Conservation (phyloP, 305 asterid genomes). For the Withania somnifera region DNA sequence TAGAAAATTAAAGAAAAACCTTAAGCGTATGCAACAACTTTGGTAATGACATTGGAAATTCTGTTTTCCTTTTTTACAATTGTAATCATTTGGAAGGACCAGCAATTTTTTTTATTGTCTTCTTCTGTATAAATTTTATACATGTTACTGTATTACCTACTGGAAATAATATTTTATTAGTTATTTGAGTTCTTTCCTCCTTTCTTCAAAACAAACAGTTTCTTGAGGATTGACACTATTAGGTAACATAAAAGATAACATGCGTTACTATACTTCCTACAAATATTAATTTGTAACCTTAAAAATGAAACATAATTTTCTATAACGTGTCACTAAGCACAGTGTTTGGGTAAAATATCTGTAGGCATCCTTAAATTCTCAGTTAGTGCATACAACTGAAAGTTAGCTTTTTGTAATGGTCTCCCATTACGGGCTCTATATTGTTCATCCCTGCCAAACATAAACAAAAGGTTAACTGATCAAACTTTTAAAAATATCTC, state of each 20-base stretch:
- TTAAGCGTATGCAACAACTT: background rate
- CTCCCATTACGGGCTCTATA: background rate
- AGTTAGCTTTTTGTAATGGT: background rate
- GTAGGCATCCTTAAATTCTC: background rate
- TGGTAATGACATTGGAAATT: background rate
- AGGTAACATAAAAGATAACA: background rate
- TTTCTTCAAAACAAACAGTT: background rate
- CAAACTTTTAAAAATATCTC: background rate
- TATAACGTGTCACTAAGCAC: background rate
- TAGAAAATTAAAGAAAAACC: background rate
- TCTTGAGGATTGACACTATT: background rate
- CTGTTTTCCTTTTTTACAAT: background rate
- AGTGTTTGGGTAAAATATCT: background rate
- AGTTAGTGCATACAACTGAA: background rate
- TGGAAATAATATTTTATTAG: background rate
- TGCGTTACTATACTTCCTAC: background rate
- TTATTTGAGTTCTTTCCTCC: background rate
- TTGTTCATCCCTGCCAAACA: background rate
- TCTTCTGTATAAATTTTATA: background rate
- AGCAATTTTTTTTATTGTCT: background rate
- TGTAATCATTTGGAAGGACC: background rate
- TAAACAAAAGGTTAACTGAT: background rate
- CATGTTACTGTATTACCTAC: background rate
- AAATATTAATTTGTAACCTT: background rate
- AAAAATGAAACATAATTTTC: background rate